Conservation (phyloP, 2,329 filamentous ascomycete genomes). For the Delphinella strobiligena region DNA sequence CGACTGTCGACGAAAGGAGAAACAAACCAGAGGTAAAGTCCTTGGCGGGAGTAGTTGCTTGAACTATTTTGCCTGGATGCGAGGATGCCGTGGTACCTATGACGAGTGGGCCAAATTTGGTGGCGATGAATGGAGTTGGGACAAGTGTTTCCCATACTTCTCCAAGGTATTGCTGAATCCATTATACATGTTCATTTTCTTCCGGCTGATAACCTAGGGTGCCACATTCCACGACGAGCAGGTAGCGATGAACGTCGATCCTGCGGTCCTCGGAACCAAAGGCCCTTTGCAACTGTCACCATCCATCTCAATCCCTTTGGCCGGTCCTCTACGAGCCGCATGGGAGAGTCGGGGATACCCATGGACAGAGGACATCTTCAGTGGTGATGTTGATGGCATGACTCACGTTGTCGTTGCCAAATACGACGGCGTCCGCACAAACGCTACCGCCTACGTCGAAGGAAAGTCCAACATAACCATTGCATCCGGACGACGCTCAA, state of each 20-base stretch:
- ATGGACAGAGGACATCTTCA: conserved; percentile 8
- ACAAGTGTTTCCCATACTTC: conserved; percentile 38
- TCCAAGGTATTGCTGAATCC: conserved; percentile 36
- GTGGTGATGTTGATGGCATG: conserved; percentile 7
- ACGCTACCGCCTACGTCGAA: conserved; percentile 5
- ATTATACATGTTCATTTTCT: background rate
- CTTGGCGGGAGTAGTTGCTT: conserved; percentile 47
- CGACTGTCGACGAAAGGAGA: conserved; percentile 50
- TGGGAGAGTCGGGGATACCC: conserved; percentile 3
- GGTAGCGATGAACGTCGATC: background rate
- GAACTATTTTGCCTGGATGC: conserved; percentile 56
- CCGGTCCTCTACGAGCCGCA: background rate
- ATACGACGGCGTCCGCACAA: conserved; percentile 4
- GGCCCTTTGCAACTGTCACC: conserved; percentile 2
- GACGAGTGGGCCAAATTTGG: conserved; percentile 37
- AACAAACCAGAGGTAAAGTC: conserved; percentile 49
- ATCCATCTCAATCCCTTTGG: background rate
- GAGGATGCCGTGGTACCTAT: conserved; percentile 45
- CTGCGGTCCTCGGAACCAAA: background rate
- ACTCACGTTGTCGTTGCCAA: conserved; percentile 7
- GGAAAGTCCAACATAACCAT: conserved; percentile 11
- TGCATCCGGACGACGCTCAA: background rate
- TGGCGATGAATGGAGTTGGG: conserved; percentile 44
- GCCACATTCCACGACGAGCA: conserved; percentile 46
- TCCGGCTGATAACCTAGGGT: conserved; percentile 1